Percentiles rank a stretch among this genome's conserved stretches.
phyloP scores from a whole-genome alignment of 2,329 filamentous ascomycete genomes.

The Thelonectria discophora region DNA sequence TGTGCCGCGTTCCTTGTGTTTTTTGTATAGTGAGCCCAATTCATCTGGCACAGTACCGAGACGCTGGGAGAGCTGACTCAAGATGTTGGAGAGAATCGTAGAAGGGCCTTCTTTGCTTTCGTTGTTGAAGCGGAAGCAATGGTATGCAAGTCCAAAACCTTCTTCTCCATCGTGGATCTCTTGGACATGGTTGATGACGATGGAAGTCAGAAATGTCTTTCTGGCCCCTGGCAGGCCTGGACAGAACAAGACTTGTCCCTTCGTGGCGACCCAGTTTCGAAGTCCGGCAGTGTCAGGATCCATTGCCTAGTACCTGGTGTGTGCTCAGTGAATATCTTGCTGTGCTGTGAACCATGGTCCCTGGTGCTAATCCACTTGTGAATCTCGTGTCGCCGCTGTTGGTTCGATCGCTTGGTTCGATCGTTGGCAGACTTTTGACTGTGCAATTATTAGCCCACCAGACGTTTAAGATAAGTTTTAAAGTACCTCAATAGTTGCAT shows the following conservation, averaged over 20 bases:
- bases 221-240: slow-evolving; percentile 15
- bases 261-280: slow-evolving; percentile 3
- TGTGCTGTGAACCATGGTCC: slow-evolving; percentile 9
- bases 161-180: background rate
- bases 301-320: slow-evolving; percentile 9
- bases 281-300: slow-evolving; percentile 6
- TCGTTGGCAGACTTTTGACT: slow-evolving; percentile 9
- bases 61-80: slow-evolving; percentile 14
- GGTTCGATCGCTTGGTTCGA: slow-evolving; percentile 8
- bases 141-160: slow-evolving; percentile 6
- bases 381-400: slow-evolving; percentile 12
- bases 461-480: background rate
- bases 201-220: slow-evolving; percentile 11
- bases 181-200: slow-evolving; percentile 8
- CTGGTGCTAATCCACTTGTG: slow-evolving; percentile 5
- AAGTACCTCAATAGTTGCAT: slow-evolving; percentile 7
- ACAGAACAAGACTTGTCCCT: slow-evolving; percentile 9
- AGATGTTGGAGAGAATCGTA: slow-evolving; percentile 4
- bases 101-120: background rate
- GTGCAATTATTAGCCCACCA: slow-evolving; percentile 2
- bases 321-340: background rate
- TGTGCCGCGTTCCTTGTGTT: slow-evolving; percentile 6
- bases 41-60: slow-evolving; percentile 1
- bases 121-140: slow-evolving; percentile 7
- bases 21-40: slow-evolving; percentile 6